Evolutionary conservation across 495 filamentous ascomycete species (phyloP).

Genomic region (Entonaema liquescens): DNA sequence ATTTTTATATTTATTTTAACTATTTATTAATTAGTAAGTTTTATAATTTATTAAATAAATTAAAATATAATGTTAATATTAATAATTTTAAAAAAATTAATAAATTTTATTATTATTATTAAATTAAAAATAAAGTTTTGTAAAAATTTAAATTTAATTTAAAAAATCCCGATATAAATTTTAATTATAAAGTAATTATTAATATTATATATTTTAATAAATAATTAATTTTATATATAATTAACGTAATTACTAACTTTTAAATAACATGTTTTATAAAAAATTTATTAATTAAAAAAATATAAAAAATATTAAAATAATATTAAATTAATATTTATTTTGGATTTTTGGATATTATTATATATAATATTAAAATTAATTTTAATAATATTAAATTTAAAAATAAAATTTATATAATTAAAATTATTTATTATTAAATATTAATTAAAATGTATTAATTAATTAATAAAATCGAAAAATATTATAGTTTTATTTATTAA

Average conservation of each 20-base stretch:
- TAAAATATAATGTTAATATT: neutral
- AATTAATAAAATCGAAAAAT: too few relatives aligned
- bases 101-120: neutral
- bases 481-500: neutral
- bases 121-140: neutral
- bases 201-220: conserved; percentile 1
- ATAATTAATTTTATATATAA: neutral
- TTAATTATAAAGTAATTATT: conserved; percentile 2
- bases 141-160: neutral
- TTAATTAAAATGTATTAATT: too few relatives aligned
- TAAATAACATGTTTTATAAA: neutral
- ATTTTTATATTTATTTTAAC: neutral
- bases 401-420: neutral
- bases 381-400: neutral
- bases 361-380: neutral
- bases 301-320: neutral
- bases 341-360: neutral
- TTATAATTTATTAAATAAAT: neutral
- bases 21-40: neutral
- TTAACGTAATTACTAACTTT: neutral
- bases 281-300: neutral
- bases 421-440: neutral
- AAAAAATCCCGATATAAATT: neutral
- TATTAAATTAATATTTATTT: conserved; percentile 4
- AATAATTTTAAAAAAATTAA: neutral